Percentiles rank a stretch among this genome's conserved stretches.
phyloP scores from a whole-genome alignment of 106 monocot species.

The Dendrobium chrysotoxum region DNA sequence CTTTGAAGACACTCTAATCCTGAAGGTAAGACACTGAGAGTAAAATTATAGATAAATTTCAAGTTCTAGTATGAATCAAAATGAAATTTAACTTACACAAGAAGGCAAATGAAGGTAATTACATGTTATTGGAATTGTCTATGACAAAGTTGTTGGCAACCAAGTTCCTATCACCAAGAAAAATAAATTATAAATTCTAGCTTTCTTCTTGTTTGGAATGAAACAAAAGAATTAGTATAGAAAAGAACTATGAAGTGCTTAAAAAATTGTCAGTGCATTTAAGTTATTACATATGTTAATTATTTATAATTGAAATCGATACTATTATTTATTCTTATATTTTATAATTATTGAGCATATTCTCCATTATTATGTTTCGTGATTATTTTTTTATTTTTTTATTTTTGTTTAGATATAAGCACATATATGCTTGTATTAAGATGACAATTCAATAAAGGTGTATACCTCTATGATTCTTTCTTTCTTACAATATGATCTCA shows the following conservation, averaged over 20 bases:
- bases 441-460: too few species aligned
- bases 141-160: conserved; percentile 85
- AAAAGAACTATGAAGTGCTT: background rate
- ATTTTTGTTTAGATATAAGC: too few species aligned
- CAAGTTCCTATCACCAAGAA: conserved; percentile 35
- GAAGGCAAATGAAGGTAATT: background rate
- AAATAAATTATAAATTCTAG: background rate
- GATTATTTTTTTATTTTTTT: too few species aligned
- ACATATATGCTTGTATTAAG: too few species aligned
- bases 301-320: background rate
- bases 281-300: background rate
- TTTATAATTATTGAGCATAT: background rate
- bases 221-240: background rate
- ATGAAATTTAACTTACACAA: background rate
- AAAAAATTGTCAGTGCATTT: too few species aligned
- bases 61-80: background rate
- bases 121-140: conserved; percentile 72
- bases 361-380: too few species aligned
- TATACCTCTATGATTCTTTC: too few species aligned
- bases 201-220: background rate
- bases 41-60: background rate
- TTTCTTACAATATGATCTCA: too few species aligned
- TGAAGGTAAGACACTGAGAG: conserved; percentile 41
- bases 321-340: background rate
- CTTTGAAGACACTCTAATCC: conserved; percentile 80